phyloP scores from a whole-genome alignment of 2,329 filamentous ascomycete genomes.

The Fusarium solani-melongenae region DNA sequence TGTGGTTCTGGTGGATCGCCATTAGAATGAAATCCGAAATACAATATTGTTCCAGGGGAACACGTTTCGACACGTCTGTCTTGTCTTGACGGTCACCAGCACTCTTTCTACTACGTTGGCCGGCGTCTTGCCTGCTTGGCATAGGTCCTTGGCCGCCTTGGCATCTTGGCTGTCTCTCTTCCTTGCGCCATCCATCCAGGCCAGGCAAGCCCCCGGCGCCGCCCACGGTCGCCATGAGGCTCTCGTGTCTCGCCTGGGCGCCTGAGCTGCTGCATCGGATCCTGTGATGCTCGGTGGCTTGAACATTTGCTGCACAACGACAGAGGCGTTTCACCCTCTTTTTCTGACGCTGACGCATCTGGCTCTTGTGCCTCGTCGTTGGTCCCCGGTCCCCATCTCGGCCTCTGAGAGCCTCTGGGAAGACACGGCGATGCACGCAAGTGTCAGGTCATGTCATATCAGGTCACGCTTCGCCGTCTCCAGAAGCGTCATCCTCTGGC shows the following conservation, averaged over 20 bases:
- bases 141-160: conserved; percentile 15
- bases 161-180: conserved; percentile 10
- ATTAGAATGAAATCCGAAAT: conserved; percentile 34
- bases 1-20: conserved; percentile 38
- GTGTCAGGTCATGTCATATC: conserved; percentile 45
- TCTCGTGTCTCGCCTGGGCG: conserved; percentile 22
- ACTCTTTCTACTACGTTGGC: conserved; percentile 9
- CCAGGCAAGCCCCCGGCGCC: conserved; percentile 2
- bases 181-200: background rate
- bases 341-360: conserved; percentile 3
- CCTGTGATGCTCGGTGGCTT: conserved; percentile 7
- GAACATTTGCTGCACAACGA: conserved; percentile 2
- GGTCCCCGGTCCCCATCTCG: conserved; percentile 5
- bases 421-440: conserved; percentile 31
- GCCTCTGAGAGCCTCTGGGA: conserved; percentile 4
- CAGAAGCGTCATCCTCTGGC: conserved; percentile 35
- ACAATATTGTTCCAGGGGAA: conserved; percentile 34
- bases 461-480: conserved; percentile 41
- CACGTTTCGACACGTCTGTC: conserved; percentile 35
- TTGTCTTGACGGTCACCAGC: conserved; percentile 3
- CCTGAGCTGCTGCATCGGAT: conserved; percentile 1
- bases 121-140: conserved; percentile 4
- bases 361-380: background rate
- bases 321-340: conserved; percentile 16
- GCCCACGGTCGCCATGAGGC: conserved; percentile 22